Base-by-base conservation (phyloP, 345 rosid species). In the Moricandia moricandioides region DNA sequence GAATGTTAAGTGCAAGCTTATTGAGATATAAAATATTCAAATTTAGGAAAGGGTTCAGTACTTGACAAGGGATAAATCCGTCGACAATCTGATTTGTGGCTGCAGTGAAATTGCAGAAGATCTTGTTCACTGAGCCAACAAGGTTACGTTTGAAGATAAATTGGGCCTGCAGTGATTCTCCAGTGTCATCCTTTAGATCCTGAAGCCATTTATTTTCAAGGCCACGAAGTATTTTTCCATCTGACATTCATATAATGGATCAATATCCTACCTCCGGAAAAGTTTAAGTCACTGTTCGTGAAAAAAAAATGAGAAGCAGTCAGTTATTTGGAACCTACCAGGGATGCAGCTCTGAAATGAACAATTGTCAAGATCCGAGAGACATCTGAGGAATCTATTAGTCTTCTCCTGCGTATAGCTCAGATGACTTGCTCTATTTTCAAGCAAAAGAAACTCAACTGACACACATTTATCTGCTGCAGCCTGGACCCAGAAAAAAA, bases 351-450 rank as follows among this genome's bases (percentile, higher is more conserved):
- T 82, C 39, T 76, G 87, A 63, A 88, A 81, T 0, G 91, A 88
- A 86, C 92, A 93, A 80, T 93, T 93, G 57, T 91, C 97, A 56
- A 93, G 89, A 82, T 93, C 91, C 26, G 97, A 91, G n/a, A 91
- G 72, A 34, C 85, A 85, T 70, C 81, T 73, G 17, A 68, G 26
- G 35, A 93, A 89, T 35, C 72, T 80, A 75, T 74, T 89, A 18
- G 78, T 73, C 65, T 75, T 85, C 71, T 85, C 89, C 66, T 82
- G 87, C 62, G 82, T 60, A 66, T 87, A 76, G 39, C 74, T 72
- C 67, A 88, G 84, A 72, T 88, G 84, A 77, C 76, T 75, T 33
- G 84, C 84, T 67, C 77, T 83, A 51, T 66, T 83, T 83, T 89
- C 90, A 62, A 93, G 80, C 70, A 89, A 74, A 24, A 89, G 75